A percentile compares a stretch with the other conserved stretches of the same genome.
Evolutionary conservation across 208 protist genomes (phyloP).

Genomic region (Crithidia expoeki): DNA sequence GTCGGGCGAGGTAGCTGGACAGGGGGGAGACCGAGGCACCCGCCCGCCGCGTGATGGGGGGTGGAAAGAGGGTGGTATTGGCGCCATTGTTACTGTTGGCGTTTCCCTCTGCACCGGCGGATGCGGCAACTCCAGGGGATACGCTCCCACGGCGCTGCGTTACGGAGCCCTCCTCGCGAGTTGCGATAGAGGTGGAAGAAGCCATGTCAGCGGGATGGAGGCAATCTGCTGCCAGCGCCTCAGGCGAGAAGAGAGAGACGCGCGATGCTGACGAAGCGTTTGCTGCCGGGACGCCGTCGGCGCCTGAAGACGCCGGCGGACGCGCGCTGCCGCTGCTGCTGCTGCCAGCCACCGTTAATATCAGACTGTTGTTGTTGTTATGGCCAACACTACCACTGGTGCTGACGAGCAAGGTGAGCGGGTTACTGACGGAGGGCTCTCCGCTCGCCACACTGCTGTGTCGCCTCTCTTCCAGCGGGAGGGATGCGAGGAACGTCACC

Average conservation of each 20-base stretch:
- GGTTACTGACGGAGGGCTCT: background rate
- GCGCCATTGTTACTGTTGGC: background rate
- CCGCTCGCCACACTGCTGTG: background rate
- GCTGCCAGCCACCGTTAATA: background rate
- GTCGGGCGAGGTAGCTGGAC: background rate
- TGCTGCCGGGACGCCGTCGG: no score
- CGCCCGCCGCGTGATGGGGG: background rate
- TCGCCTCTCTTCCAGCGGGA: background rate
- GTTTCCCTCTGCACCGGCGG: background rate
- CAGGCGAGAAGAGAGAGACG: no score
- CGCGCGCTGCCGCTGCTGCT: background rate
- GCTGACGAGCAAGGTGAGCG: constrained; percentile 6
- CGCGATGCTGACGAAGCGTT: no score
- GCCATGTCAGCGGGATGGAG: no score
- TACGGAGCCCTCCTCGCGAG: constrained; percentile 5
- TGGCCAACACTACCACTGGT: no score
- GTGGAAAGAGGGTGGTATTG: background rate
- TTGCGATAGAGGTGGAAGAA: no score
- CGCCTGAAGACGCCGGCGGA: no score
- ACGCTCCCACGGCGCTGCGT: background rate
- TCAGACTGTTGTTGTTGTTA: background rate
- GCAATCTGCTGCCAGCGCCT: no score
- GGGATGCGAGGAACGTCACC: background rate
- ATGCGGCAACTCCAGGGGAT: background rate
- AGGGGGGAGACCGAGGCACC: background rate